Evolutionary conservation across 768 basidiomycete species (phyloP).

Genomic region (Neoboletus subvelutipes): DNA sequence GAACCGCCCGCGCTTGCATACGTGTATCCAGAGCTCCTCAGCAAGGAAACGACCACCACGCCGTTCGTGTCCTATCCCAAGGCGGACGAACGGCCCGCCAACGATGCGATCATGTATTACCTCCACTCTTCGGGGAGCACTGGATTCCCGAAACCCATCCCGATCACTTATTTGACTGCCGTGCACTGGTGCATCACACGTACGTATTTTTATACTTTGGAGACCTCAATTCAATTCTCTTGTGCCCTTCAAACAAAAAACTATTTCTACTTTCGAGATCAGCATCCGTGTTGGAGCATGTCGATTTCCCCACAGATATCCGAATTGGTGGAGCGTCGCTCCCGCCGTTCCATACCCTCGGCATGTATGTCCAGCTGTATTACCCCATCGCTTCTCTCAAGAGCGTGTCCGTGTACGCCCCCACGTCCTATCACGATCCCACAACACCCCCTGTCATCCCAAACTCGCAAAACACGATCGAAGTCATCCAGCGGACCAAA

Average conservation of each 20-base stretch:
- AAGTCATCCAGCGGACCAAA: conserved; percentile 15
- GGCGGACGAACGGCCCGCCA: neutral
- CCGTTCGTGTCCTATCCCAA: conserved; percentile 15
- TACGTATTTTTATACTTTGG: conserved; percentile 12
- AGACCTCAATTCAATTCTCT: neutral
- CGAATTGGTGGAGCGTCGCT: conserved; percentile 13
- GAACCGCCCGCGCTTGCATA: conserved; percentile 13
- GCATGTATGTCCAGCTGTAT: conserved; percentile 18
- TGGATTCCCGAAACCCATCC: conserved; percentile 45
- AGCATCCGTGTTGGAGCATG: conserved; percentile 11
- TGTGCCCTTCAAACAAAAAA: neutral
- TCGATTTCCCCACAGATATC: conserved; percentile 1
- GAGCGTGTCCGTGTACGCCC: conserved; percentile 18
- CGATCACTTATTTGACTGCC: conserved; percentile 31
- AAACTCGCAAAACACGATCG: conserved; percentile 22
- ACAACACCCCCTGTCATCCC: conserved; percentile 20
- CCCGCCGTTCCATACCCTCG: conserved; percentile 25
- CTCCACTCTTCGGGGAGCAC: conserved; percentile 53
- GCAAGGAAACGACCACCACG: neutral
- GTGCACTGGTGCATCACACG: conserved; percentile 37
- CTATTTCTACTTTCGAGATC: neutral
- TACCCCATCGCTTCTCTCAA: conserved; percentile 13
- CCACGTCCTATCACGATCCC: conserved; percentile 16
- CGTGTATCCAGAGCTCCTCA: conserved; percentile 13
- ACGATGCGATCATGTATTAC: conserved; percentile 32